Evolutionary conservation across 2,329 filamentous ascomycete species (phyloP).

Genomic region (Fusarium sp.): DNA sequence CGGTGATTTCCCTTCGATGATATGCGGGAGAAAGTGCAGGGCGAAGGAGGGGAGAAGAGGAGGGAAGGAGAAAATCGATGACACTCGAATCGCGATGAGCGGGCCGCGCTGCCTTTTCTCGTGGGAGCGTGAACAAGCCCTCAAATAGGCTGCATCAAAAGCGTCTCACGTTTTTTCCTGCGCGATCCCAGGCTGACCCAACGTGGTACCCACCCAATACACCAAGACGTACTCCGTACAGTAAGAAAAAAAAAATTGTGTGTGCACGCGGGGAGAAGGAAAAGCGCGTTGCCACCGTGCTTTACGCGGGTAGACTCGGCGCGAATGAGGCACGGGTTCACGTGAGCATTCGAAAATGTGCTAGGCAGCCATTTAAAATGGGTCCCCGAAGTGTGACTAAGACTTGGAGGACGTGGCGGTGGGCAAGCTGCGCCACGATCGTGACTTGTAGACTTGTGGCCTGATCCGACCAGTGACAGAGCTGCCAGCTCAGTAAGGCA

Average conservation of each 20-base stretch:
- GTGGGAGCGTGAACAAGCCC: constrained; percentile 29
- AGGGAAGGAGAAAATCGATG: constrained; percentile 27
- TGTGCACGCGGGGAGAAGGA: constrained; percentile 29
- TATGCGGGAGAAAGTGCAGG: neutral
- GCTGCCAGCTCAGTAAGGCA: constrained; percentile 33
- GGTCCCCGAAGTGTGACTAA: constrained; percentile 17
- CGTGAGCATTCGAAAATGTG: constrained; percentile 42
- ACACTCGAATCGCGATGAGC: constrained; percentile 31
- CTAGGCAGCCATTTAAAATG: constrained; percentile 45
- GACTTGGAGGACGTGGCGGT: constrained; percentile 27
- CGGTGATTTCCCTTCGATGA: neutral
- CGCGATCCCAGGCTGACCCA: constrained; percentile 13
- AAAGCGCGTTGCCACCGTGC: constrained; percentile 38
- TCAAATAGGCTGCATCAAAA: constrained; percentile 16
- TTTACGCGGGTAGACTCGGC: constrained; percentile 38
- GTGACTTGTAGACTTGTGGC: constrained; percentile 23
- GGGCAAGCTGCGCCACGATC: constrained; percentile 29
- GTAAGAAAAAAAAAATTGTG: constrained; percentile 7
- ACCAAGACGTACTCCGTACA: neutral
- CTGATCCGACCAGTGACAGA: constrained; percentile 16
- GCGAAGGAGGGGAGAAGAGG: neutral
- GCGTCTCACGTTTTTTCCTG: constrained; percentile 23
- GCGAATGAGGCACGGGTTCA: constrained; percentile 50
- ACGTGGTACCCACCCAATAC: constrained; percentile 19
- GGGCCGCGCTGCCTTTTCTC: constrained; percentile 26